These are phyloP conservation scores for Ramaria sp. DNA, from an alignment of 768 basidiomycete species.

Conservation along the genomic window DNA sequence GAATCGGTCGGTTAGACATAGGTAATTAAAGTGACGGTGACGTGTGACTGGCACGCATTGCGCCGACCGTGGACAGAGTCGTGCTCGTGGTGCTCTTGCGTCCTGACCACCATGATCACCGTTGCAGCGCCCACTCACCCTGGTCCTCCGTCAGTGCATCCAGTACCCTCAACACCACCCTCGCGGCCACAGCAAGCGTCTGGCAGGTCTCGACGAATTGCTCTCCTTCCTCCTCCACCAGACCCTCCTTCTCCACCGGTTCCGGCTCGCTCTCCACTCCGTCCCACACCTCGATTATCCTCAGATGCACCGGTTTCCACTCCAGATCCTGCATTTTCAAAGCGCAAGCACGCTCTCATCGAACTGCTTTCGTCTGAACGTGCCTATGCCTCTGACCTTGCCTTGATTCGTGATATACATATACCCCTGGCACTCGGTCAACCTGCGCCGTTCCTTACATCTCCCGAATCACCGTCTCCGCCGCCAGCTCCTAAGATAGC, in stretches of 20 bases:
- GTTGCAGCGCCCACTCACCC: background rate
- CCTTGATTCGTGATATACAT: slow-evolving; percentile 65
- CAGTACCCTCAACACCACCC: background rate
- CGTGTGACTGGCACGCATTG: background rate
- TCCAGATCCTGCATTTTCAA: slow-evolving; percentile 29
- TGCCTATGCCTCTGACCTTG: slow-evolving; percentile 76
- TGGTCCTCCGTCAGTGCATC: background rate
- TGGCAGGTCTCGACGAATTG: background rate
- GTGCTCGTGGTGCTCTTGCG: background rate
- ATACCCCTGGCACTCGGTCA: slow-evolving; percentile 64
- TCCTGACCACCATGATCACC: background rate
- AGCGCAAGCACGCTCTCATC: slow-evolving; percentile 66
- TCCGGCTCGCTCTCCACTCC: slow-evolving; percentile 19
- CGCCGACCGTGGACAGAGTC: background rate
- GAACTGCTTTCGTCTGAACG: slow-evolving; percentile 73
- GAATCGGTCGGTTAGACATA: too few species aligned
- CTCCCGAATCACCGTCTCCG: slow-evolving; percentile 28
- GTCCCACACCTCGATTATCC: slow-evolving; percentile 15
- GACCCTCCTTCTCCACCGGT: slow-evolving; percentile 10
- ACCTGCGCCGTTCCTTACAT: slow-evolving; percentile 15
- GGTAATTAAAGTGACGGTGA: too few species aligned
- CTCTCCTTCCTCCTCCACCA: slow-evolving; percentile 5
- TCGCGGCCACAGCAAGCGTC: background rate
- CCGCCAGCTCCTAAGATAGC: slow-evolving; percentile 35
- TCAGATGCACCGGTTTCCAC: background rate